These are phyloP conservation scores for Camellia granthamiana DNA, from an alignment of 148 eudicot species.

Conservation along the genomic window DNA sequence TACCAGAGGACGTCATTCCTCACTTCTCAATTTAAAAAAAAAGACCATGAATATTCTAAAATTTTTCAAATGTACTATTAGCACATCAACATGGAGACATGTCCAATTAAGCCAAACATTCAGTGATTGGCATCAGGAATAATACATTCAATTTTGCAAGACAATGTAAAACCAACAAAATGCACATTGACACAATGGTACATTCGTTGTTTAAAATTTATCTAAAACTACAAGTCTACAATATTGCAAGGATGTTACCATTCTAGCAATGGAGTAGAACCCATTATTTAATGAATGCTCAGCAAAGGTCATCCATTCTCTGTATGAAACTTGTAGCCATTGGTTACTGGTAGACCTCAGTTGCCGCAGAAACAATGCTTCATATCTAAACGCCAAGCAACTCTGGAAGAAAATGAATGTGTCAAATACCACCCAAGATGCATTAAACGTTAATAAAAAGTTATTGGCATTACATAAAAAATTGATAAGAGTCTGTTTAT, in stretches of 20 bases:
- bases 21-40: not conserved
- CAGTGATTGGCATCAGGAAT: not conserved
- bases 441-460: not conserved
- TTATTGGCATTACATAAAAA: not conserved
- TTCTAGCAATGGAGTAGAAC: conserved; percentile 53
- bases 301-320: conserved; percentile 74
- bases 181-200: not conserved
- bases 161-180: not conserved
- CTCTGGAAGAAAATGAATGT: conserved; percentile 41
- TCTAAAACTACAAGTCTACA: not conserved
- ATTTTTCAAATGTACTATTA: not conserved
- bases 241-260: conserved; percentile 19
- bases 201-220: not conserved
- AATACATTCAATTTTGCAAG: not conserved
- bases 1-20: not conserved
- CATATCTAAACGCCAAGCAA: conserved; percentile 88
- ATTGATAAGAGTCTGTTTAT: not conserved
- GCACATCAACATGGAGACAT: not conserved
- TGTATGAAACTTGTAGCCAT: conserved; percentile 44
- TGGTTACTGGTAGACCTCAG: conserved; percentile 31
- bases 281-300: conserved; percentile 56
- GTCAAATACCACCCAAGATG: not conserved
- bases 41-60: not conserved
- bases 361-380: conserved; percentile 65
- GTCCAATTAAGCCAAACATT: not conserved